Conservation (phyloP, 805 yeast species). For the Saccharomycopsis synnaedendra region DNA sequence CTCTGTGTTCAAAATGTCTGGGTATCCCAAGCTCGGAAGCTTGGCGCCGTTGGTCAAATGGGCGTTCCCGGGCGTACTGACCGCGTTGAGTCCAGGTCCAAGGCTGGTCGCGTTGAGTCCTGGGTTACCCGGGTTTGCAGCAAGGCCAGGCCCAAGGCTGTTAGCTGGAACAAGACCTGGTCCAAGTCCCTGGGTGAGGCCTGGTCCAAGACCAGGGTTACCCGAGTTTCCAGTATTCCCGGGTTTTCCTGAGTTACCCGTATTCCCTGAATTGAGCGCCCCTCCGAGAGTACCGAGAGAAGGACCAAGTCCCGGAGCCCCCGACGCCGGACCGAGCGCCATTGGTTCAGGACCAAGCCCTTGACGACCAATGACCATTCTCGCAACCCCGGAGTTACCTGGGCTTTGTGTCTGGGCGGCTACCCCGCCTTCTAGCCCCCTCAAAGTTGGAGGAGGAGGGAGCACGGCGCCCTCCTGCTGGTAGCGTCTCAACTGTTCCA, state of each 20-base stretch:
- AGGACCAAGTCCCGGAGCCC: slow-evolving; percentile 10
- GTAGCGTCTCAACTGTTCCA: slow-evolving; percentile 71
- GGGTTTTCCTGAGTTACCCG: too few species aligned
- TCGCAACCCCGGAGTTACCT: slow-evolving; percentile 6
- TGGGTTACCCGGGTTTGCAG: too few species aligned
- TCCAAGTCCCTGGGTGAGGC: too few species aligned
- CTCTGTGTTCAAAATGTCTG: not conserved
- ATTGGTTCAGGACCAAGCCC: not conserved
- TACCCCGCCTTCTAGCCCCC: slow-evolving; percentile 52
- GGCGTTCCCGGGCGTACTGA: too few species aligned
- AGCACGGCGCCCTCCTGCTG: slow-evolving; percentile 57
- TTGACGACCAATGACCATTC: not conserved
- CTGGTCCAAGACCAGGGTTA: too few species aligned
- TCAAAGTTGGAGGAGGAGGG: slow-evolving; percentile 50
- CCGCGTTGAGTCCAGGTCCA: too few species aligned
- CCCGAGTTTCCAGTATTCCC: too few species aligned
- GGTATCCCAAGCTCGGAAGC: not conserved
- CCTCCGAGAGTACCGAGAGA: slow-evolving; percentile 5
- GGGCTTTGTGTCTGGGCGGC: slow-evolving; percentile 35
- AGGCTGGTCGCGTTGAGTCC: too few species aligned
- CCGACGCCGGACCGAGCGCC: slow-evolving; percentile 17
- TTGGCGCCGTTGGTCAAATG: too few species aligned
- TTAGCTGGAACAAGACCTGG: too few species aligned
- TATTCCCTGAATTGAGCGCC: too few species aligned
- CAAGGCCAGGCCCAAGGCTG: too few species aligned